These are phyloP conservation scores for Aureobasidium melanogenum DNA, from an alignment of 2,329 filamentous ascomycete species.

Conservation along the genomic window DNA sequence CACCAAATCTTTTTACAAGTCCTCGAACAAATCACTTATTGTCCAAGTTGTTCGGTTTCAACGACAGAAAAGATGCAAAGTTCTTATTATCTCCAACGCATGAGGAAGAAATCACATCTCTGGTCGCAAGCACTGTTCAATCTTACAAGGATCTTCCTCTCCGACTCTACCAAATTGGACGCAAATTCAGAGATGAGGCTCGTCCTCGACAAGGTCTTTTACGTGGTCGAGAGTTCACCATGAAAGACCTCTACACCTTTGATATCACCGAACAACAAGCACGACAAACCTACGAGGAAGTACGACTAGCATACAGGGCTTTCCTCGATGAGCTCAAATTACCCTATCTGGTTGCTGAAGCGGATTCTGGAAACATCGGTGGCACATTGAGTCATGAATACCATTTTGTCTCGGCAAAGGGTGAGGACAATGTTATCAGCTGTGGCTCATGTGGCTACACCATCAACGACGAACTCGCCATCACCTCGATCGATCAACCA, in stretches of 20 bases:
- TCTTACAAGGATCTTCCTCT: conserved; percentile 84
- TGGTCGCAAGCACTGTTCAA: conserved; percentile 63
- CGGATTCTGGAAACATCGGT: conserved; percentile 94
- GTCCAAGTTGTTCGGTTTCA: conserved; percentile 64
- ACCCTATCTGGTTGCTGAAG: conserved; percentile 75
- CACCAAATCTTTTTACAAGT: no score
- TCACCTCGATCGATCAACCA: neutral
- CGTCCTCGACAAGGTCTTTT: conserved; percentile 82
- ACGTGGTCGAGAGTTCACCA: conserved; percentile 82
- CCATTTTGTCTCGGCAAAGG: conserved; percentile 68
- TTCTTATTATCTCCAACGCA: conserved; percentile 86
- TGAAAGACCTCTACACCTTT: conserved; percentile 99
- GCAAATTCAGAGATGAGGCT: conserved; percentile 91
- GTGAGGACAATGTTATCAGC: conserved; percentile 76
- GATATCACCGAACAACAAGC: conserved; percentile 62
- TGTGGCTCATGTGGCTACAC: conserved; percentile 67
- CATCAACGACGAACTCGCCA: conserved; percentile 73
- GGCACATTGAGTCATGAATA: conserved; percentile 92
- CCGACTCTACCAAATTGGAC: conserved; percentile 80
- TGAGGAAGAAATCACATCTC: conserved; percentile 85
- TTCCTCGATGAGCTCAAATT: conserved; percentile 78
- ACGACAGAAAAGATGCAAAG: conserved; percentile 65
- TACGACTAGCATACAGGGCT: conserved; percentile 62
- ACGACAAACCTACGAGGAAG: conserved; percentile 67
- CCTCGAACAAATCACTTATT: conserved; percentile 13